A percentile compares a stretch with the other conserved stretches of the same genome.
These are phyloP conservation scores for Cicer arietinum DNA, from an alignment of 306 rosid species.

Conservation along the genomic window DNA sequence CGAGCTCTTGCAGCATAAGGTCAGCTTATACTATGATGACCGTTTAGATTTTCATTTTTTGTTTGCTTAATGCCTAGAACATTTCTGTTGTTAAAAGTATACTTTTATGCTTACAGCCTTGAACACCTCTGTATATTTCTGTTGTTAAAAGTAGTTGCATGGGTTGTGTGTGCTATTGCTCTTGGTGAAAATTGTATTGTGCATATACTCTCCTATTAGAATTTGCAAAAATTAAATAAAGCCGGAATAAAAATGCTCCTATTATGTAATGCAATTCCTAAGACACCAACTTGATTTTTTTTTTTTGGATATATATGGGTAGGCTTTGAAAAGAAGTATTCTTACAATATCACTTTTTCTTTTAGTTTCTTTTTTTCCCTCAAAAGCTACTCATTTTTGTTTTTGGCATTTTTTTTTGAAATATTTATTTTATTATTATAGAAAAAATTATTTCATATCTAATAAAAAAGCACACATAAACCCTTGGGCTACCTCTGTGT, in stretches of 20 bases:
- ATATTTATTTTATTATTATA: neutral
- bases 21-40: slow-evolving; percentile 45
- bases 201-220: slow-evolving; percentile 1
- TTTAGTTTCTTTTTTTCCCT: neutral
- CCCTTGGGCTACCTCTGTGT: slow-evolving; percentile 13
- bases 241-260: neutral
- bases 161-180: slow-evolving; percentile 13
- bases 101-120: neutral
- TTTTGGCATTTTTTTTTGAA: neutral
- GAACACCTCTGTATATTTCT: neutral
- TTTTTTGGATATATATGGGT: slow-evolving; percentile 11
- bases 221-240: slow-evolving; percentile 10
- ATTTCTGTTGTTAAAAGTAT: slow-evolving; percentile 18
- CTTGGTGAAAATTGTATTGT: slow-evolving; percentile 1
- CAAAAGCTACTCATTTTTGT: neutral
- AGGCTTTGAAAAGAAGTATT: neutral
- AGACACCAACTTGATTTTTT: slow-evolving; percentile 3
- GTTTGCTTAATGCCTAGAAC: slow-evolving; percentile 15
- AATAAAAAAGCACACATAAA: neutral
- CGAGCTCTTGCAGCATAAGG: slow-evolving; percentile 79
- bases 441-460: neutral
- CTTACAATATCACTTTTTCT: neutral
- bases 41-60: slow-evolving; percentile 6
- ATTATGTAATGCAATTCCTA: slow-evolving; percentile 6
- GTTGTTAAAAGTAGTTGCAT: neutral